Evolutionary conservation across 2,329 filamentous ascomycete species (phyloP), one percentile per base, ranked within the genome.

Genomic region (Alternaria incomplexa): DNA sequence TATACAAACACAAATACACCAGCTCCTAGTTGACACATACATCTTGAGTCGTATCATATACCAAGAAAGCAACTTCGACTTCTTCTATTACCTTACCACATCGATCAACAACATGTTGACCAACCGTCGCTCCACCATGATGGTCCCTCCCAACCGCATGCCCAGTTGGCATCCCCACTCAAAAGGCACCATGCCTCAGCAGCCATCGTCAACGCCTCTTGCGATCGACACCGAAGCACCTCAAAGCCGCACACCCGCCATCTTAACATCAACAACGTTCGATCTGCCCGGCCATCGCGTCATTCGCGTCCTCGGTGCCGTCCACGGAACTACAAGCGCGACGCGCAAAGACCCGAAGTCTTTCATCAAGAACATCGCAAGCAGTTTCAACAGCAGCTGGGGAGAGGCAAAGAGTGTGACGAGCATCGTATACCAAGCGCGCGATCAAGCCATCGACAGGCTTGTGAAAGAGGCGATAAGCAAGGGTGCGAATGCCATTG

Each of bases 41-140:
- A 4, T 26, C 17, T 12, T 3, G 22, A n/a, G 13, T 58, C 47
- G 10, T 3, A 40, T 30, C 4, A 3, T 23, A 32, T 1, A 25
- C 23, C 28, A 22, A 43, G n/a, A 20, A 15, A 12, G n/a, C 32
- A 1, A 17, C 36, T 40, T 40, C 36, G 6, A 17, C 11, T 17
- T n/a, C 32, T 8, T 40, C 36, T 40, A 4, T 40, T 40, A 40
- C 9, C 36, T 40, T 17, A 17, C 20, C 54, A 23, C 46, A 44
- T n/a, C 53, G 46, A 43, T n/a, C 25, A 13, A 22, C 7, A 73
- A 53, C 22, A 77, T 78, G 74, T 70, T 79, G 64, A 79, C 76
- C 61, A 79, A 79, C 65, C 75, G 75, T 58, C 75, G 74, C 62
- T 78, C 75, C 13, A 79, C 73, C 25, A 75, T 79, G 76, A 74